Evolutionary conservation across 495 filamentous ascomycete genomes (phyloP), one percentile per base, ranked within the genome.

Genomic region (Aspergillus diversus): DNA sequence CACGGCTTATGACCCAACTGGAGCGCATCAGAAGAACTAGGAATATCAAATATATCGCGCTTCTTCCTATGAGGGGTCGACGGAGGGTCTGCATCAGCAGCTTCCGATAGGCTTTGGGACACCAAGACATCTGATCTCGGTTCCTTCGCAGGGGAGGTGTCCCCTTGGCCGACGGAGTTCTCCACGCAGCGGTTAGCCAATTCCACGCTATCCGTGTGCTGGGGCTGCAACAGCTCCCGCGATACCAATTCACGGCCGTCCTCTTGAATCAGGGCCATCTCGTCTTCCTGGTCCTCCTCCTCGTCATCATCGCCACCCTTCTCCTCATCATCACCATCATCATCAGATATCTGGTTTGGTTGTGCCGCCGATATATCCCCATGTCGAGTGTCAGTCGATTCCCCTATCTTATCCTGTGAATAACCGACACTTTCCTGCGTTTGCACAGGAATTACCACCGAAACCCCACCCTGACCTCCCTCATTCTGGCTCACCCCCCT

Each of bases 21-120:
- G 50, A 78, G 58, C 54, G 72, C 76, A 58, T 80, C 79, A 9
- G 74, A 78, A 57, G 67, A 73, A 21, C 60, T 66, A 5, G 65
- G 68, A 16, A 71, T 47, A 63, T 64, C 66, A 66, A 68, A 68
- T 4, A 67, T 59, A 48, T 66, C 63, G 7, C 17, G 59, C 33
- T 64, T 53, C n/a, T 57, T 55, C 35, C 60, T 63, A 1, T 32
- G 51, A 1, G 66, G 71, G 8, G 69, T 71, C 8, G 56, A 63
- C 8, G 67, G 61, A 27, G 35, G 42, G 49, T 13, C 60, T 17
- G 33, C 33, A 50, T 58, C 57, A 37, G 35, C 43, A 55, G 53
- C 32, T 32, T 34, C 52, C 12, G 66, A 51, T 46, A 63, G 27
- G 27, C 33, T 49, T 16, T 43, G 50, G 9, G 57, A 63, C 33